Conservation (phyloP, 2,329 filamentous ascomycete species). For the Ampelomyces quisqualis region DNA sequence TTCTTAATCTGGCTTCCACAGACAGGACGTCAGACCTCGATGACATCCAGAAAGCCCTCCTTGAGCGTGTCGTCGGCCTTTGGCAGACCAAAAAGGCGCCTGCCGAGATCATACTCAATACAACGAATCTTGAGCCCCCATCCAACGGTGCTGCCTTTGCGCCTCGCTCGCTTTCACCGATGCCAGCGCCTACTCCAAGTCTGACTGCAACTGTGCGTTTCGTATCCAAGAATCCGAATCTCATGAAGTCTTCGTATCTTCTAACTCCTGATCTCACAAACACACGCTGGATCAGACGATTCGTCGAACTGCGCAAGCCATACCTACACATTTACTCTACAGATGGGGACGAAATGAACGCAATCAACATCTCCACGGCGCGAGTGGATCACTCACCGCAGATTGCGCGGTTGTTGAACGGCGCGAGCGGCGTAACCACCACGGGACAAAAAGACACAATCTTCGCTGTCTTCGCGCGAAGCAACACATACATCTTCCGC, state of each 20-base stretch:
- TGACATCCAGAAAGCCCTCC: conserved; percentile 45
- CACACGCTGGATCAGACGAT: conserved; percentile 85
- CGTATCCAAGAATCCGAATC: conserved; percentile 69
- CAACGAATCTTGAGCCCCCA: conserved; percentile 65
- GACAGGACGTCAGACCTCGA: conserved; percentile 21
- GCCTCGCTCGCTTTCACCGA: conserved; percentile 40
- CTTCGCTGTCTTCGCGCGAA: conserved; percentile 90
- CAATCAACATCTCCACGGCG: conserved; percentile 84
- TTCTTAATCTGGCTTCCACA: conserved; percentile 17
- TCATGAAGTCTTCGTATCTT: conserved; percentile 85
- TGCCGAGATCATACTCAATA: conserved; percentile 50
- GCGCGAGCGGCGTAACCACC: conserved; percentile 4
- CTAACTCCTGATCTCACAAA: conserved; percentile 80
- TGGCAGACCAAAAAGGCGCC: conserved; percentile 57
- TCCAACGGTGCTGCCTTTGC: conserved; percentile 57
- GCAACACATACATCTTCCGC: conserved; percentile 94
- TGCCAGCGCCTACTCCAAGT: conserved; percentile 54
- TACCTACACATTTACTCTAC: conserved; percentile 89
- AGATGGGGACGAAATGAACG: conserved; percentile 85
- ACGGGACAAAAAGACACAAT: conserved; percentile 59
- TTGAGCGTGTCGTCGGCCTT: conserved; percentile 60
- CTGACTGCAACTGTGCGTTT: conserved; percentile 75
- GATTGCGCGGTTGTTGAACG: conserved; percentile 69
- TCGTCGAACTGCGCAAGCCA: conserved; percentile 85
- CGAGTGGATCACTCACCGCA: conserved; percentile 92